Evolutionary conservation across 2,329 filamentous ascomycete species (phyloP).

Genomic region (Rugonectria rugulosa): DNA sequence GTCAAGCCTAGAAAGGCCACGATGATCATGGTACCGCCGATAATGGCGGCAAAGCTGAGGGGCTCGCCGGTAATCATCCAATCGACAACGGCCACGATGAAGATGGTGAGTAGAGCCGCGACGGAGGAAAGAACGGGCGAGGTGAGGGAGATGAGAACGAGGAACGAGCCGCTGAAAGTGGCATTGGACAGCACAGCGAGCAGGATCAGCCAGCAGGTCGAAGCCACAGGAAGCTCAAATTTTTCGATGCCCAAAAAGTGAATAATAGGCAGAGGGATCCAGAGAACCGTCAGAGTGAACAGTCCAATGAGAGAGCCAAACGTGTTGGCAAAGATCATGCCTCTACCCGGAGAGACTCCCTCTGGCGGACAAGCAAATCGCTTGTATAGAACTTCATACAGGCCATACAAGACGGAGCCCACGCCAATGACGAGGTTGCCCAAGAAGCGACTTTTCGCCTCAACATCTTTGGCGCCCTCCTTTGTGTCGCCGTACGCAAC

Average conservation of each 20-base stretch:
- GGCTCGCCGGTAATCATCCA: slow-evolving; percentile 84
- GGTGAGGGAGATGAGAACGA: slow-evolving; percentile 91
- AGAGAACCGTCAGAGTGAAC: slow-evolving; percentile 87
- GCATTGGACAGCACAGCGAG: slow-evolving; percentile 88
- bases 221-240: slow-evolving; percentile 82
- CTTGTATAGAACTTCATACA: slow-evolving; percentile 98
- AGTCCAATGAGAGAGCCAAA: slow-evolving; percentile 87
- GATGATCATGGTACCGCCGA: slow-evolving; percentile 88
- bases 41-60: slow-evolving; percentile 75
- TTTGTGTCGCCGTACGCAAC: slow-evolving; percentile 88
- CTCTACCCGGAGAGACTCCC: slow-evolving; percentile 82
- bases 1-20: slow-evolving; percentile 85
- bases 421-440: slow-evolving; percentile 93
- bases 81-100: slow-evolving; percentile 92
- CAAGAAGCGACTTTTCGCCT: slow-evolving; percentile 72
- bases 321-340: slow-evolving; percentile 93
- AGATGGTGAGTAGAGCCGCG: slow-evolving; percentile 93
- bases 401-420: slow-evolving; percentile 90
- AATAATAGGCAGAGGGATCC: slow-evolving; percentile 88
- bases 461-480: slow-evolving; percentile 50
- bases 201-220: slow-evolving; percentile 80
- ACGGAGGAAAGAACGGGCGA: slow-evolving; percentile 92
- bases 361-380: slow-evolving; percentile 91
- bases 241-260: slow-evolving; percentile 80
- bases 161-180: slow-evolving; percentile 89